A percentile compares a stretch with the other conserved stretches of the same genome.
These are phyloP conservation scores for Kalmusia sp. DNA, from an alignment of 2,329 filamentous ascomycete species.

Conservation along the genomic window DNA sequence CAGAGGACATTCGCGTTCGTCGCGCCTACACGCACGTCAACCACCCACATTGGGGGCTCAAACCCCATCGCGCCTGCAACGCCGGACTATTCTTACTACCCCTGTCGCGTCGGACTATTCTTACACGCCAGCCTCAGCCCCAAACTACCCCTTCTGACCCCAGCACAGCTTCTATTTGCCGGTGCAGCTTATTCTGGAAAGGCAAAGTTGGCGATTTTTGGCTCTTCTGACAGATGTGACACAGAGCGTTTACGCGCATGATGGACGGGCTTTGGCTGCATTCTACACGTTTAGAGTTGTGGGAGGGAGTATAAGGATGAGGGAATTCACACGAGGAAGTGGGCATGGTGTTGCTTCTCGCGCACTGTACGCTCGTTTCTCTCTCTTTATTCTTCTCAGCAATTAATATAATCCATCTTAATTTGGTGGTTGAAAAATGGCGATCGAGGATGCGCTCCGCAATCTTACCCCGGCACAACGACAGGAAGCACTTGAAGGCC, in stretches of 20 bases:
- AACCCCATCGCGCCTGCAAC: no score
- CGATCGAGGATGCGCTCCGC: background rate
- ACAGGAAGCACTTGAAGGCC: slow-evolving; percentile 11
- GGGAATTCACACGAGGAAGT: no score
- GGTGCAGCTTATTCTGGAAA: background rate
- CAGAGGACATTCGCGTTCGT: background rate
- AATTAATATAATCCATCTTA: background rate
- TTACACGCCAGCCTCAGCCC: background rate
- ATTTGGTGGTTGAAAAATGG: background rate
- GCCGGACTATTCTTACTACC: slow-evolving; percentile 1
- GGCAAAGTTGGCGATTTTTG: background rate
- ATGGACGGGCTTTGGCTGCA: background rate
- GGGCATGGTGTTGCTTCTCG: no score
- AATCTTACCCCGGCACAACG: background rate
- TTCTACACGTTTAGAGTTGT: background rate
- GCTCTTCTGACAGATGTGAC: background rate
- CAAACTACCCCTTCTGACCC: background rate
- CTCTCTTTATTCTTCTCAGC: background rate
- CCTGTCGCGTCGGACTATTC: background rate
- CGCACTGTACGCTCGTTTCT: background rate
- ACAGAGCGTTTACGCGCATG: background rate
- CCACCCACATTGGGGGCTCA: no score
- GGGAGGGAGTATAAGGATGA: background rate
- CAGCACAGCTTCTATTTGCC: background rate
- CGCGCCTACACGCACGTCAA: background rate